These are phyloP conservation scores for Spathaspora hagerdaliae DNA, from an alignment of 805 yeast species.

Conservation along the genomic window DNA sequence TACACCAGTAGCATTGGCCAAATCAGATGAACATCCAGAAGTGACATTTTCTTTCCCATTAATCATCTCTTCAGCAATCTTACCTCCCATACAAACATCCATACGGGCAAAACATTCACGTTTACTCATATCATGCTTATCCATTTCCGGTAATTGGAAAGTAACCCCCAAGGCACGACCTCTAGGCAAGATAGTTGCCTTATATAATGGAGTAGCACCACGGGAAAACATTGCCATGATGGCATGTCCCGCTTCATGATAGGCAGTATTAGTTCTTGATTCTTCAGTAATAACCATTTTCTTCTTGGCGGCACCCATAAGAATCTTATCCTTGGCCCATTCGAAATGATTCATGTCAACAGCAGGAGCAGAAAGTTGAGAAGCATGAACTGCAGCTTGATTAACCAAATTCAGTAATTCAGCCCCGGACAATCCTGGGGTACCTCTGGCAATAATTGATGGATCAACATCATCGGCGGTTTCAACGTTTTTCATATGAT, in stretches of 20 bases:
- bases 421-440: constrained; percentile 98
- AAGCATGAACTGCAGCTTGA: constrained; percentile 97
- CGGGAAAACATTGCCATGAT: constrained; percentile 93
- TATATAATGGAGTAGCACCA: constrained; percentile 93
- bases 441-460: constrained; percentile 88
- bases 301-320: constrained; percentile 97
- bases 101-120: constrained; percentile 85
- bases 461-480: constrained; percentile 83
- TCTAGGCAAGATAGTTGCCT: constrained; percentile 94
- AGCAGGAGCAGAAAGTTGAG: constrained; percentile 84
- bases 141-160: constrained; percentile 97
- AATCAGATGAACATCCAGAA: constrained; percentile 91
- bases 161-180: constrained; percentile 97
- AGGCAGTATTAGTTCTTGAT: constrained; percentile 89
- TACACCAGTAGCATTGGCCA: constrained; percentile 82
- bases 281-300: constrained; percentile 98
- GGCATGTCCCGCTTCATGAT: constrained; percentile 99
- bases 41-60: constrained; percentile 92
- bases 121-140: constrained; percentile 88
- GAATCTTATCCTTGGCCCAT: constrained; percentile 98
- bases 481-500: constrained; percentile 89
- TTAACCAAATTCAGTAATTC: constrained; percentile 92
- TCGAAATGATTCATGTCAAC: constrained; percentile 92
- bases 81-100: constrained; percentile 99
- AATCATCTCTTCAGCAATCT: constrained; percentile 90